Base-by-base conservation (phyloP, 2,329 filamentous ascomycete species). In the Sporothrix humicola region DNA sequence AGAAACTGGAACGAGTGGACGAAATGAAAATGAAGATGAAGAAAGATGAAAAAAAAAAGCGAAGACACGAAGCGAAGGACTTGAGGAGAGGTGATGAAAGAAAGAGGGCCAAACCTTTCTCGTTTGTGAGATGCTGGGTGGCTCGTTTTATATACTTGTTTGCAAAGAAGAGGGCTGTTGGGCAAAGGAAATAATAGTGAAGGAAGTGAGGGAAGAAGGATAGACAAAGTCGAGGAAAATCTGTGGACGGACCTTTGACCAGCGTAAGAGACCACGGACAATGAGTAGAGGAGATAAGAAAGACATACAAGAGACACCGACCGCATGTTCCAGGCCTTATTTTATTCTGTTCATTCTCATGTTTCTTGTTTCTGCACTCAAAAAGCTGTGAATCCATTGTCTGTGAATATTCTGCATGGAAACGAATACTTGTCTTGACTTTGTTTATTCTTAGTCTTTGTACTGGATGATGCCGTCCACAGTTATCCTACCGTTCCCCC, bases 71-170 rank as follows among this genome's bases (percentile, higher is more conserved):
- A 69, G 52, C 26, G 48, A 69, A 50, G 13, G 66, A 50, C 68
- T 70, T 58, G 52, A 7, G 20, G 8, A 54, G 37, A 58, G 48
- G 50, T 26, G 50, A 6, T 56, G 66, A 12, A 48, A n/a, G n/a
- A 58, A 31, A 70, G 42, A 23, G 31, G 46, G 61, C 42, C 12
- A 48, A 48, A 20, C 42, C 15, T 44, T 66, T 44, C 31, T 69
- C 31, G 31, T 37, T 58, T 69, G 50, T 56, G 15, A 56, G 37
- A 69, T 69, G 66, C 66, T 26, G 48, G 50, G 3, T 6, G 5
- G n/a, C 10, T 6, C 6, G n/a, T 56, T 71, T 71, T 61, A 71
- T 71, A 61, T 71, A 61, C 13, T 15, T 26, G 15, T 37, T 37
- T 37, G 7, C 13, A 13, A 26, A 20, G 54, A 71, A 26, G 3